phyloP scores from a whole-genome alignment of 106 monocot genomes.

The Acorus calamus region DNA sequence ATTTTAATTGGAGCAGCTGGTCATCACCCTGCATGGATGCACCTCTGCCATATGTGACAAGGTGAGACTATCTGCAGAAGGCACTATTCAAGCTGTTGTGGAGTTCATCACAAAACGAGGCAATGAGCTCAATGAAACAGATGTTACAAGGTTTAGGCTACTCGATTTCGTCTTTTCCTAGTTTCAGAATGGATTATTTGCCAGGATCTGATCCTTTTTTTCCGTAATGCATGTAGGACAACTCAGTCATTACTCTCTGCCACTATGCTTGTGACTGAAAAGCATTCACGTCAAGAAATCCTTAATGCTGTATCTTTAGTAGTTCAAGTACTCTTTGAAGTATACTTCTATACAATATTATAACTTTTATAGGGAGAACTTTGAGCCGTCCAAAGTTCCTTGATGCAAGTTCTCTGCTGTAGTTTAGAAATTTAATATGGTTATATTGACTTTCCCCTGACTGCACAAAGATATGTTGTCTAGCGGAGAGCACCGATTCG shows the following conservation, averaged over 20 bases:
- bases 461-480: conserved; percentile 58
- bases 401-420: too few relatives aligned
- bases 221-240: conserved; percentile 32
- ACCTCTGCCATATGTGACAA: conserved; percentile 78
- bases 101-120: conserved; percentile 82
- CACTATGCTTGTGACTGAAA: conserved; percentile 52
- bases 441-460: conserved; percentile 15
- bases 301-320: conserved; percentile 77
- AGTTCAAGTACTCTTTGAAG: neutral
- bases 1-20: conserved; percentile 48
- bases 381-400: too few relatives aligned
- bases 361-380: too few relatives aligned
- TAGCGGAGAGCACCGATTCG: conserved; percentile 81
- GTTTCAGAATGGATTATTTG: neutral
- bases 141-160: conserved; percentile 60
- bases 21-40: conserved; percentile 60
- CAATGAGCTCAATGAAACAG: conserved; percentile 66
- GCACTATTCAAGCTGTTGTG: conserved; percentile 77
- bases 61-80: conserved; percentile 92
- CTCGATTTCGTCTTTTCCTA: neutral
- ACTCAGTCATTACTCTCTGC: conserved; percentile 82
- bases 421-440: neutral
- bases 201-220: neutral
- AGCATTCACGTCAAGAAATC: conserved; percentile 82
- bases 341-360: too few relatives aligned